Conservation (phyloP, 352 stramenopile species). For the Globisporangium iwayamae region DNA sequence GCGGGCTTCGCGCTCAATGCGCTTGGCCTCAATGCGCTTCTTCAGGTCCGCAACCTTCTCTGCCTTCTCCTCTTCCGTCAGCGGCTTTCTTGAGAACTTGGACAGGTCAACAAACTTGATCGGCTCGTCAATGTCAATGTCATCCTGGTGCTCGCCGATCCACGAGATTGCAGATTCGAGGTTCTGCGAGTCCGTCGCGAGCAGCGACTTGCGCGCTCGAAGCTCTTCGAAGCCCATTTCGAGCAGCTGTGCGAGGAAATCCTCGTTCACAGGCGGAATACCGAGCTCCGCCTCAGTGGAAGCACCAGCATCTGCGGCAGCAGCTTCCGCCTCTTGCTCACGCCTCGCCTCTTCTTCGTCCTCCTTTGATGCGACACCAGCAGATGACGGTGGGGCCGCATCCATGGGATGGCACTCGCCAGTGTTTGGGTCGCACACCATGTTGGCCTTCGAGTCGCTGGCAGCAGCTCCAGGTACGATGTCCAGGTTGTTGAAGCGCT, state of each 20-base stretch:
- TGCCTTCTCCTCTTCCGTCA: constrained; percentile 88
- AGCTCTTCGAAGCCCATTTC: constrained; percentile 88
- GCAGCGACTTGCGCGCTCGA: constrained; percentile 73
- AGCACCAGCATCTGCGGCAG: constrained; percentile 2
- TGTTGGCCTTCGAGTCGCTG: constrained; percentile 33
- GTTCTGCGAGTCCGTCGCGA: constrained; percentile 70
- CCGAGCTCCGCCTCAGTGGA: constrained; percentile 26
- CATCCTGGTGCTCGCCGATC: constrained; percentile 87
- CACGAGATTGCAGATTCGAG: constrained; percentile 85
- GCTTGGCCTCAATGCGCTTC: constrained; percentile 67
- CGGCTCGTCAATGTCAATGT: constrained; percentile 86
- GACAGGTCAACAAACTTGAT: constrained; percentile 84
- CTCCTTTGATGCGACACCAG: constrained; percentile 16
- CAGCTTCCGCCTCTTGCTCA: constrained; percentile 18
- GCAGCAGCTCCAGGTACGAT: constrained; percentile 35
- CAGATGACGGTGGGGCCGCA: not conserved
- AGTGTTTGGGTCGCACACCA: constrained; percentile 67
- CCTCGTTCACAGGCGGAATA: constrained; percentile 59
- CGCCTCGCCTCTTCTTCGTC: constrained; percentile 14
- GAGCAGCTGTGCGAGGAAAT: constrained; percentile 58
- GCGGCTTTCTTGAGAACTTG: constrained; percentile 30
- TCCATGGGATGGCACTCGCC: constrained; percentile 45
- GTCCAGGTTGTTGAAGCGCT: constrained; percentile 66
- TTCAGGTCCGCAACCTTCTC: constrained; percentile 86
- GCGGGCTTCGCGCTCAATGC: constrained; percentile 69